These are phyloP conservation scores for Sclerotiophoma versabilis DNA, from an alignment of 2,329 filamentous ascomycete genomes.

Conservation along the genomic window DNA sequence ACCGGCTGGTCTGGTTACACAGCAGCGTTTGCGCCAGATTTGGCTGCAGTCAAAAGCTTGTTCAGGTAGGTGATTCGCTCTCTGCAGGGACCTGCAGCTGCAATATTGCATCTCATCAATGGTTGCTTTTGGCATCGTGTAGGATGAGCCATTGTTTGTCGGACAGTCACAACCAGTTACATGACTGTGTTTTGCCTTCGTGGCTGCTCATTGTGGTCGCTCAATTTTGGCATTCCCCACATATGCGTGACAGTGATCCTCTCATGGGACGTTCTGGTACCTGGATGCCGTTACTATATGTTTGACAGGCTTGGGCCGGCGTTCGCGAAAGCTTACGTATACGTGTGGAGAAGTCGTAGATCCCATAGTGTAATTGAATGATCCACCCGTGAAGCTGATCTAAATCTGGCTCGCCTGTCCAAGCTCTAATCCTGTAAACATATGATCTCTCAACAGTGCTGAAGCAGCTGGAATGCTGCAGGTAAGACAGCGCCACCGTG, in stretches of 20 bases:
- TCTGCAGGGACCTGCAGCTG: constrained; percentile 1
- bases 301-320: constrained; percentile 1
- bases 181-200: background rate
- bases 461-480: constrained; percentile 2
- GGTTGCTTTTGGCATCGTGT: background rate
- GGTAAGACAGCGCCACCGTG: constrained; percentile 5
- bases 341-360: constrained; percentile 11
- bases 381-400: constrained; percentile 2
- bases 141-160: background rate
- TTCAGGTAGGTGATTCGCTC: constrained; percentile 2
- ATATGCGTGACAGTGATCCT: background rate
- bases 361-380: constrained; percentile 11
- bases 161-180: background rate
- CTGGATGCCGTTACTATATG: background rate
- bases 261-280: background rate
- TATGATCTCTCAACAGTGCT: constrained; percentile 6
- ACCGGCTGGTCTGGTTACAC: background rate
- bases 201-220: background rate
- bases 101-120: background rate
- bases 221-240: background rate
- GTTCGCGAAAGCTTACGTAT: constrained; percentile 11
- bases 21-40: background rate
- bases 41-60: background rate
- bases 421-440: background rate
- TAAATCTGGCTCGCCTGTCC: constrained; percentile 1